phyloP scores from a whole-genome alignment of 768 basidiomycete species.

The Agrocybe praecox region DNA sequence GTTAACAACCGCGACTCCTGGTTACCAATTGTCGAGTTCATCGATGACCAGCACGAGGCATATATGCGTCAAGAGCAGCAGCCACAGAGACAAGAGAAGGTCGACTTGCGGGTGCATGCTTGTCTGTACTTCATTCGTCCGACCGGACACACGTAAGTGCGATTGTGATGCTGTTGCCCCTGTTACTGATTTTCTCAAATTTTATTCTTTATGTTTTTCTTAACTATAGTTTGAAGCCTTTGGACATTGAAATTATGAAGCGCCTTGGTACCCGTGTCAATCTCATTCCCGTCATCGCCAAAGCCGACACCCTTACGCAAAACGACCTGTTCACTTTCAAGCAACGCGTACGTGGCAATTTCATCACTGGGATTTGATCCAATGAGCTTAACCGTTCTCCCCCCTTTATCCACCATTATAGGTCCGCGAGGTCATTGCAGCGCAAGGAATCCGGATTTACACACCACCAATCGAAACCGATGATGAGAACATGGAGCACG shows the following conservation, averaged over 20 bases:
- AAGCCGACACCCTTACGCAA: conserved; percentile 97
- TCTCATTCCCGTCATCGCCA: conserved; percentile 95
- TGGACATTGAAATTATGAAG: conserved; percentile 99
- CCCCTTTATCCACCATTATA: conserved; percentile 26
- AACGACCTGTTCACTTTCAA: conserved; percentile 92
- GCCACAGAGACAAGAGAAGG: conserved; percentile 93
- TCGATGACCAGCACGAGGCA: conserved; percentile 93
- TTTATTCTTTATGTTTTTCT: background rate
- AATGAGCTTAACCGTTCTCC: conserved; percentile 13
- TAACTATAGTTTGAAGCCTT: conserved; percentile 77
- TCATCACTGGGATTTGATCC: conserved; percentile 4
- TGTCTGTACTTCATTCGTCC: conserved; percentile 97
- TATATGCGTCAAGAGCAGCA: conserved; percentile 99
- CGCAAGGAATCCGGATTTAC: conserved; percentile 95
- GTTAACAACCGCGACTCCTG: conserved; percentile 99
- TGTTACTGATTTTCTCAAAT: background rate
- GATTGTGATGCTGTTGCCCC: conserved; percentile 7
- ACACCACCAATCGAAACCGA: conserved; percentile 90
- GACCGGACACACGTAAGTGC: conserved; percentile 91
- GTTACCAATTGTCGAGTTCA: conserved; percentile 98
- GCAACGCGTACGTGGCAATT: conserved; percentile 68
- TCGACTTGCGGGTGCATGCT: conserved; percentile 93
- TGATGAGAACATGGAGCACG: conserved; percentile 86
- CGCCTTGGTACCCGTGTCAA: conserved; percentile 97
- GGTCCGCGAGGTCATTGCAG: conserved; percentile 88